Conservation (phyloP, 805 yeast species). For the Yarrowia phangngaensis region DNA sequence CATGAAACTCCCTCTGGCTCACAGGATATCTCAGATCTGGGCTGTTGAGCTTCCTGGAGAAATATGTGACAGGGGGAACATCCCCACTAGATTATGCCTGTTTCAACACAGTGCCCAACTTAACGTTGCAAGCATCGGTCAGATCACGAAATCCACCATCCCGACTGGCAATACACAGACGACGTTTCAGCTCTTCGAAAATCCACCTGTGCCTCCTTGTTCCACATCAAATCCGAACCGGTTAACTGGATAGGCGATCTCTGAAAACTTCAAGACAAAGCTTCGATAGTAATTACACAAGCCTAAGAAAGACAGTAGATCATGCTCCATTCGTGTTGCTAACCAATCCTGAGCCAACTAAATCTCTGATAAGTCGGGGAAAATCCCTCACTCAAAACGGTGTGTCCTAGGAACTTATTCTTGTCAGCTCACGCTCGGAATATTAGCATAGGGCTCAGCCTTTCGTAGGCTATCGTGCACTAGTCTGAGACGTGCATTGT, state of each 20-base stretch:
- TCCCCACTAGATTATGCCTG: background rate
- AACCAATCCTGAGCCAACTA: too few species aligned
- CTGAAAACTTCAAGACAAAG: background rate
- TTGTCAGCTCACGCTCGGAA: too few species aligned
- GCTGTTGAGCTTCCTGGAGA: background rate
- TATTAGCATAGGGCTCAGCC: too few species aligned
- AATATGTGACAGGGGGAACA: background rate
- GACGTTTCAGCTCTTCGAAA: background rate
- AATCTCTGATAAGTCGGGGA: too few species aligned
- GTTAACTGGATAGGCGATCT: background rate
- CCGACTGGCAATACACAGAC: background rate
- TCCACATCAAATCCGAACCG: background rate
- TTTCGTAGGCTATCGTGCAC: too few species aligned
- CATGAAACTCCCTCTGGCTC: background rate
- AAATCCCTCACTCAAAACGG: too few species aligned
- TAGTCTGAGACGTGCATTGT: too few species aligned
- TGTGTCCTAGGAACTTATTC: too few species aligned
- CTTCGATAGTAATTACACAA: background rate
- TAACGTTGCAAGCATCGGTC: background rate
- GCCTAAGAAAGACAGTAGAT: background rate
- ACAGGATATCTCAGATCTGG: background rate
- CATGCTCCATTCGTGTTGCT: too few species aligned
- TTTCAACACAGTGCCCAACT: background rate
- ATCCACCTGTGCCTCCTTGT: background rate
- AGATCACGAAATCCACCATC: background rate